phyloP scores from a whole-genome alignment of 1,284 basidiomycete species.

The Moesziomyces antarcticus region DNA sequence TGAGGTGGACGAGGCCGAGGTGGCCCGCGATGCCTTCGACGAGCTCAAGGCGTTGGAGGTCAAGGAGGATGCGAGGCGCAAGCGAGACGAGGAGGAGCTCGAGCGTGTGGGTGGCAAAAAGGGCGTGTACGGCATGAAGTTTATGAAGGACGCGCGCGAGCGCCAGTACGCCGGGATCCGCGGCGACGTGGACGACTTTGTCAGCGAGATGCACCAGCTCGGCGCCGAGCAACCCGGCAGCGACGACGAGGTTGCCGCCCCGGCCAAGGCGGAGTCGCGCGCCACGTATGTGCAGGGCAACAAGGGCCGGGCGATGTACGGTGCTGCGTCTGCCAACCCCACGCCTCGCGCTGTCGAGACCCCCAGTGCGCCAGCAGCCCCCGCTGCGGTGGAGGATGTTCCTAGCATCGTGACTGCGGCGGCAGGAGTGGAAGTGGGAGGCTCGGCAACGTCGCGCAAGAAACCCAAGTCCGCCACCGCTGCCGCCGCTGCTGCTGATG shows the following conservation, averaged over 20 bases:
- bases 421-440: constrained; percentile 16
- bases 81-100: constrained; percentile 41
- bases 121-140: constrained; percentile 66
- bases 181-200: constrained; percentile 54
- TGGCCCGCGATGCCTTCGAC: constrained; percentile 47
- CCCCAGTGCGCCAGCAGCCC: background rate
- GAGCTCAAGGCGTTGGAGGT: constrained; percentile 50
- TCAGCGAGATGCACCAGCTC: constrained; percentile 36
- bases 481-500: background rate
- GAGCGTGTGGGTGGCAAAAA: constrained; percentile 49
- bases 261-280: constrained; percentile 11
- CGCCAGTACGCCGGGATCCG: constrained; percentile 44
- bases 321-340: constrained; percentile 8
- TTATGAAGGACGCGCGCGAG: constrained; percentile 66
- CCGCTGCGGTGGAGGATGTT: background rate
- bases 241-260: constrained; percentile 23
- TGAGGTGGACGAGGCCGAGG: constrained; percentile 7
- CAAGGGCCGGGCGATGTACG: constrained; percentile 56
- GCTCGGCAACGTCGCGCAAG: constrained; percentile 4
- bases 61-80: constrained; percentile 33
- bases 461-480: background rate
- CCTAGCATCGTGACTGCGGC: background rate
- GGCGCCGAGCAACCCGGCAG: constrained; percentile 21
- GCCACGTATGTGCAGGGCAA: constrained; percentile 36
- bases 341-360: too few relatives aligned